phyloP scores from a whole-genome alignment of 192 early-diverging fungal species.

The Gonapodya prolifera region DNA sequence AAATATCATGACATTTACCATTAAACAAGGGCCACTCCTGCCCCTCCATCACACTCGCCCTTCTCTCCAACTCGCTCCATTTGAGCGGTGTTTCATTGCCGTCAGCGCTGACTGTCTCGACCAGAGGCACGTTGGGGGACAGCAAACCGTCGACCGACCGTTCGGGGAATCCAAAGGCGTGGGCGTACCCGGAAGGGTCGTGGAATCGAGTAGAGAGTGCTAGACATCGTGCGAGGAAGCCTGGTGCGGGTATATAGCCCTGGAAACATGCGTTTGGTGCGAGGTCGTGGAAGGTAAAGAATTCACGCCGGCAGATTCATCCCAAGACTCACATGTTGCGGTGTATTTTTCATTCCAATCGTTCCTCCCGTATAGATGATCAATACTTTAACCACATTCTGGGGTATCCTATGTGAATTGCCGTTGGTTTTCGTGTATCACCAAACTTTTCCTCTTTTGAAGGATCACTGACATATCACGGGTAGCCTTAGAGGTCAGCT shows the following conservation, averaged over 20 bases:
- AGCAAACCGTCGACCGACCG: too few species aligned
- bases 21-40: too few species aligned
- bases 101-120: too few species aligned
- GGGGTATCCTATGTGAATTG: not conserved
- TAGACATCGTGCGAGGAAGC: conserved; percentile 69
- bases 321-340: conserved; percentile 16
- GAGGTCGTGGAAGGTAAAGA: conserved; percentile 8
- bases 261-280: conserved; percentile 17
- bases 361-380: conserved; percentile 94
- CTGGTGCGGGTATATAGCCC: conserved; percentile 40
- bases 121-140: too few species aligned
- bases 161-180: not conserved
- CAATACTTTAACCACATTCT: conserved; percentile 38
- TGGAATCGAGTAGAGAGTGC: conserved; percentile 58
- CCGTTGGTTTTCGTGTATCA: too few species aligned
- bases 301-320: conserved; percentile 1
- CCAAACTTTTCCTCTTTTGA: too few species aligned
- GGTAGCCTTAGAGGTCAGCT: too few species aligned
- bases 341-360: conserved; percentile 75
- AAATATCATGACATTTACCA: too few species aligned
- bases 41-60: too few species aligned
- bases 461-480: too few species aligned
- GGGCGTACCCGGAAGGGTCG: conserved; percentile 31
- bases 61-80: too few species aligned
- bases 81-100: too few species aligned